Evolutionary conservation across 2,329 filamentous ascomycete genomes (phyloP), one percentile per base, ranked within the genome.

Genomic region (Pseudocercospora ulei): DNA sequence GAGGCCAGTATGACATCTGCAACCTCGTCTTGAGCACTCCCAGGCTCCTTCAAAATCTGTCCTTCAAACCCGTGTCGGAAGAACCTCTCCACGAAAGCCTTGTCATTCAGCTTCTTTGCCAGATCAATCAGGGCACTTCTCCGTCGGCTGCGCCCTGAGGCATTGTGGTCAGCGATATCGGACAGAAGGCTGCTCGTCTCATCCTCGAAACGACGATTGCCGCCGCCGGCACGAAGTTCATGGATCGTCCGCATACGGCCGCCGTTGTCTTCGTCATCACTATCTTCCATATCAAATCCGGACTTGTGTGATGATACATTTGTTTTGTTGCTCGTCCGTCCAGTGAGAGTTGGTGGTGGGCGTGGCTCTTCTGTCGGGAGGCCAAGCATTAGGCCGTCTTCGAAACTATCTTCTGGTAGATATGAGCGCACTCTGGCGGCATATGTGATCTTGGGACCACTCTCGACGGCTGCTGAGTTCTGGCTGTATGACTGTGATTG

Each of bases 41-140:
- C 69, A 6, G 82, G 66, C 26, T 73, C 71, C 28, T 72, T 68
- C 36, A 85, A 72, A 9, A 95, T 66, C 18, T 72, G 73, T 38
- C 76, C 71, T 45, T 84, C 81, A 39, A 81, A 75, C 4, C 76
- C 75, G 49, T 84, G 78, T 45, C 86, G 78, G 12, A 81, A 70
- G 52, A 94, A 86, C 45, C 82, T 78, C 11, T 69, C 67, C 17
- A 75, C 65, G 51, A 82, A 86, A 1, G 66, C 67, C 51, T 77
- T 76, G 34, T 78, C 68, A 2, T 62, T 49, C 40, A 77, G 60
- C 48, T 72, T 75, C 16, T 57, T 59, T 35, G 68, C 67, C n/a
- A 78, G 58, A 37, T 76, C 72, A 24, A 74, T 58, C 43, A 77
- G 62, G 2, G 69, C 69, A 51, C 63, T 72, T 27, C 73, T 66